A percentile compares a stretch with the other conserved stretches of the same genome.
Evolutionary conservation across 2,329 filamentous ascomycete species (phyloP).

Genomic region (Nectriaceae sp.): DNA sequence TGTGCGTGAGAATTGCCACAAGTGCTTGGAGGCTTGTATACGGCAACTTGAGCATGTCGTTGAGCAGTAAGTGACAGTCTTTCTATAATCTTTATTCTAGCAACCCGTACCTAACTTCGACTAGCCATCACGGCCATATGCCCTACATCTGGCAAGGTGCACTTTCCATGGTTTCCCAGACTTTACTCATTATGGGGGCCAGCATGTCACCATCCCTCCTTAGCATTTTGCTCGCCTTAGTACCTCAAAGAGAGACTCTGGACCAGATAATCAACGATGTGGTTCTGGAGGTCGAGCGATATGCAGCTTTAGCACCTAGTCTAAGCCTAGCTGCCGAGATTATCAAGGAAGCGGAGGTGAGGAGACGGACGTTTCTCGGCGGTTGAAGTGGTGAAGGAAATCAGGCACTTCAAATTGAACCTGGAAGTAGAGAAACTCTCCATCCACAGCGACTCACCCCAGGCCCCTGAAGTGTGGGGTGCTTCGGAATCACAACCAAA

Average conservation of each 20-base stretch:
- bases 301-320: constrained; percentile 75
- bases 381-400: constrained; percentile 38
- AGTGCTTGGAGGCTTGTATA: constrained; percentile 78
- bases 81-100: constrained; percentile 6
- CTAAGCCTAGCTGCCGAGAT: constrained; percentile 77
- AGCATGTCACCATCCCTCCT: constrained; percentile 76
- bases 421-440: too few species aligned
- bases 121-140: constrained; percentile 76
- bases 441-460: too few species aligned
- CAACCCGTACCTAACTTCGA: constrained; percentile 14
- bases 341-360: constrained; percentile 74
- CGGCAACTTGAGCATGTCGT: constrained; percentile 78
- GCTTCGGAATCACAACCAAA: too few species aligned
- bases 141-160: constrained; percentile 86
- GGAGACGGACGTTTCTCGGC: constrained; percentile 64
- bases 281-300: constrained; percentile 72
- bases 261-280: constrained; percentile 79
- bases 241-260: constrained; percentile 61
- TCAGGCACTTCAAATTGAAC: background rate
- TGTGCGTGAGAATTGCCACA: constrained; percentile 77
- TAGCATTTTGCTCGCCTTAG: constrained; percentile 60
- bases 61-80: constrained; percentile 70
- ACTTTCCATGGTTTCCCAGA: constrained; percentile 80
- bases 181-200: constrained; percentile 79
- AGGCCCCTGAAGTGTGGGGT: too few species aligned